A percentile compares a stretch with the other conserved stretches of the same genome.
Conservation (phyloP, 1,139 yeast genomes). For the Protomyces gravidus region DNA sequence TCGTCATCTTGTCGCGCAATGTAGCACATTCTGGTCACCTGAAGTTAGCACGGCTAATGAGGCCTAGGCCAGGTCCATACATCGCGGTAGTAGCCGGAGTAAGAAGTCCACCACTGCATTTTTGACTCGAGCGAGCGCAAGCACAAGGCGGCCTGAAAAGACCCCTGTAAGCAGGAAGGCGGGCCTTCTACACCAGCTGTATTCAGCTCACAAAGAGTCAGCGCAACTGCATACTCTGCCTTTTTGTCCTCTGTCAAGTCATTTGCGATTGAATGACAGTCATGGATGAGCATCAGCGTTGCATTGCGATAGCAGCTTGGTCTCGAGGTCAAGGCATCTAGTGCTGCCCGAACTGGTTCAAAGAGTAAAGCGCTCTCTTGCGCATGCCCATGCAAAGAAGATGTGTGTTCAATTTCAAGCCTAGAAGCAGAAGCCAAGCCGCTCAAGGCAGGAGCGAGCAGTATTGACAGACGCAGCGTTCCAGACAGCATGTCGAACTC, state of each 20-base stretch:
- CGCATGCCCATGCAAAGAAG: not conserved
- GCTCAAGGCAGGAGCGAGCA: not conserved
- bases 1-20: conserved; percentile 4
- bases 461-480: no score
- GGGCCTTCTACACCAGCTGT: conserved; percentile 26
- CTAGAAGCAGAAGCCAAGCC: not conserved
- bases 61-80: not conserved
- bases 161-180: not conserved
- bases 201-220: conserved; percentile 28
- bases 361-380: not conserved
- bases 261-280: conserved; percentile 1
- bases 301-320: conserved; percentile 25
- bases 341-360: not conserved
- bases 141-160: conserved; percentile 3
- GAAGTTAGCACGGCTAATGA: not conserved
- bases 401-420: not conserved
- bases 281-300: not conserved
- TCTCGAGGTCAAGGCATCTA: conserved; percentile 2
- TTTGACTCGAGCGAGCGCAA: conserved; percentile 3
- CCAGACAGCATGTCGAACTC: not conserved
- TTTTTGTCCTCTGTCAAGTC: conserved; percentile 18
- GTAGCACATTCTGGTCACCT: conserved; percentile 20
- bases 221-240: conserved; percentile 19
- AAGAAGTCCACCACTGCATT: conserved; percentile 21
- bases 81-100: conserved; percentile 29